These are phyloP conservation scores for Punica granatum DNA, from an alignment of 345 rosid genomes.

Conservation along the genomic window DNA sequence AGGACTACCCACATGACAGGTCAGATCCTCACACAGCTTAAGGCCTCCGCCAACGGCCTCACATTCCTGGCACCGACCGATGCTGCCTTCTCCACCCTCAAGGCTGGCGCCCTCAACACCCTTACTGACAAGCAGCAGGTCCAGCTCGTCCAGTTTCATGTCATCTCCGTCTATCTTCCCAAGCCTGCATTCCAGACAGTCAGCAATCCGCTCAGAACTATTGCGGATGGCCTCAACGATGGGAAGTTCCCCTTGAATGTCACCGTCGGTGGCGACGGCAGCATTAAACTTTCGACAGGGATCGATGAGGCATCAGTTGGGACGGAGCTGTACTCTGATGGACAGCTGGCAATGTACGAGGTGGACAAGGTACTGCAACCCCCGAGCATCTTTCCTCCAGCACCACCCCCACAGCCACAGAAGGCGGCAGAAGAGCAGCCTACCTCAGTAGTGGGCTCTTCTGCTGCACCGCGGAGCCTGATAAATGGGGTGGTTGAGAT, in stretches of 20 bases:
- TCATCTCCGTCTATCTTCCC: constrained; percentile 7
- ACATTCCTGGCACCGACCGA: constrained; percentile 20
- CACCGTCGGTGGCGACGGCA: constrained; percentile 12
- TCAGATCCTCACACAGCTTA: constrained; percentile 16
- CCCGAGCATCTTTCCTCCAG: constrained; percentile 21
- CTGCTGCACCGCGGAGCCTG: not conserved
- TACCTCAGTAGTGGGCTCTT: constrained; percentile 1
- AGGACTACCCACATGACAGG: constrained; percentile 36
- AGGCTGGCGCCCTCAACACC: constrained; percentile 15
- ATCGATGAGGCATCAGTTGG: constrained; percentile 21
- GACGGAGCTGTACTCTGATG: constrained; percentile 18
- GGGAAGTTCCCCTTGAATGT: constrained; percentile 22
- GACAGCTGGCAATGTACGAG: constrained; percentile 27
- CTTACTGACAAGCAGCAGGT: constrained; percentile 20
- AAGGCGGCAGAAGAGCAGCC: constrained; percentile 1
- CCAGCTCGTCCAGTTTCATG: constrained; percentile 18
- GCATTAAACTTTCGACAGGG: constrained; percentile 19
- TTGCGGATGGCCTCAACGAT: constrained; percentile 26
- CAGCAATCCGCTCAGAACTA: constrained; percentile 23
- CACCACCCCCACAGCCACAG: constrained; percentile 7
- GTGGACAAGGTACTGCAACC: constrained; percentile 32
- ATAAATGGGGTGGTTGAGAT: not conserved
- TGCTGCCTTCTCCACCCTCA: constrained; percentile 13
- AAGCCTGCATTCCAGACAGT: constrained; percentile 12
- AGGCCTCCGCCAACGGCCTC: constrained; percentile 12